Evolutionary conservation across 306 rosid genomes (phyloP), one percentile per base, ranked within the genome.

Genomic region (Ceratonia siliqua): DNA sequence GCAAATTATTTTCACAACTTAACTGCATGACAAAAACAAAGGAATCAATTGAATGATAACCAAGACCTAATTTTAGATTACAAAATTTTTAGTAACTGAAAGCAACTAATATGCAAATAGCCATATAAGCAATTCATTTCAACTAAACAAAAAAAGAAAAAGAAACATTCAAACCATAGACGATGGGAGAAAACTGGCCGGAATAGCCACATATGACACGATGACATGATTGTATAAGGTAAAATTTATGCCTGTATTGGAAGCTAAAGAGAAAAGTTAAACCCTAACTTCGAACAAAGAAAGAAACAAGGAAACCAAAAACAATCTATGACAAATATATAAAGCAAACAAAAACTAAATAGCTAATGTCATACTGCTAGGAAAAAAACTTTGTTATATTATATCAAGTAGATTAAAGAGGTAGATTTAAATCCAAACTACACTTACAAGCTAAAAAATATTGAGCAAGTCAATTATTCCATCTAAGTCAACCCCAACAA

Each of bases 1-100:
- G 72, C 83, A 95, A 66, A 56, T 92, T 92, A 62, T 95, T 95
- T 83, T 95, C 99, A 38, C 53, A 21, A 36, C 71, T 82, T 80
- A 95, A 74, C 99, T 95, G 89, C 87, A 77, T 78, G 82, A 62
- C 25, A 41, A 79, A 83, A 43, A 30, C 59, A 27, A 69, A 8
- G 17, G 6, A 74, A 58, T 62, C 48, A 74, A 57, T 56, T 32
- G 42, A 30, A 54, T 49, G 72, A 25, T 17, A 17, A 63, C 20
- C 35, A 62, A 67, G 3, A 18, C 52, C 58, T 75, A 57, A 39
- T 7, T 24, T 64, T 32, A 10, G 48, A 59, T 62, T 38, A 25
- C 43, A 14, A 9, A 5, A 38, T 10, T 21, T 58, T 36, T 20
- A 41, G 36, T 22, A 41, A 12, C 38, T 7, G 35, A 22, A 24